Evolutionary conservation across 140 eudicot genomes (phyloP), one percentile per base, ranked within the genome.

Genomic region (Stevia rebaudiana): DNA sequence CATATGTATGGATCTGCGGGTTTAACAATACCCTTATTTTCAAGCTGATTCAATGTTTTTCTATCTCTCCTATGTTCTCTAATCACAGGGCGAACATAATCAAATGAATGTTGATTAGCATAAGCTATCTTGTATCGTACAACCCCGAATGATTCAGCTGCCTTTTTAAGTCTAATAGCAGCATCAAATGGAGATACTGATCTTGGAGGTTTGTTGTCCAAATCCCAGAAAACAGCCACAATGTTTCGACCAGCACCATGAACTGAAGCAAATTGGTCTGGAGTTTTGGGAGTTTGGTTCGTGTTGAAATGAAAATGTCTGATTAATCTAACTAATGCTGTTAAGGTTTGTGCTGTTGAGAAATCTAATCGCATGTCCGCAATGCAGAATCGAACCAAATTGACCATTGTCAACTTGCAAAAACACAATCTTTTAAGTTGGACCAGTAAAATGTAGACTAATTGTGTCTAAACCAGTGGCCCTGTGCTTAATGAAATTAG

Each of bases 201-300:
- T 46, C 72, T 88, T 22, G 95, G 96, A 18, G 92, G 94, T 58
- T 87, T 87, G 80, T 91, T 84, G 46, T 81, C 94, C 28, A 91
- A 69, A 71, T 91, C 95, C 98, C 95, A 91, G 61, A 91, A 91
- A 52, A 91, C 74, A 0, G 84, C 95, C 16, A 87, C 88, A 44
- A 69, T 82, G 44, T 77, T 74, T 56, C 57, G 83, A 11, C 52
- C 23, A 40, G n/a, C 53, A 51, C 49, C 57, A 8, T 75, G 70
- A 60, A 31, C 63, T 3, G 67, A 67, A 73, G 63, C 39, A 35
- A 54, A 61, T 5, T 72, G 69, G 30, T 58, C 49, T 5, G 75
- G 46, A 67, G 71, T 30, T 49, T 39, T n/a, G 12, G 5, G 50
- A 47, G 64, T 39, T 24, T 22, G 67, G 75, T 57, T 53, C 31